These are phyloP conservation scores for Coniochaeta sp. DNA, from an alignment of 2,329 filamentous ascomycete genomes.

Conservation along the genomic window DNA sequence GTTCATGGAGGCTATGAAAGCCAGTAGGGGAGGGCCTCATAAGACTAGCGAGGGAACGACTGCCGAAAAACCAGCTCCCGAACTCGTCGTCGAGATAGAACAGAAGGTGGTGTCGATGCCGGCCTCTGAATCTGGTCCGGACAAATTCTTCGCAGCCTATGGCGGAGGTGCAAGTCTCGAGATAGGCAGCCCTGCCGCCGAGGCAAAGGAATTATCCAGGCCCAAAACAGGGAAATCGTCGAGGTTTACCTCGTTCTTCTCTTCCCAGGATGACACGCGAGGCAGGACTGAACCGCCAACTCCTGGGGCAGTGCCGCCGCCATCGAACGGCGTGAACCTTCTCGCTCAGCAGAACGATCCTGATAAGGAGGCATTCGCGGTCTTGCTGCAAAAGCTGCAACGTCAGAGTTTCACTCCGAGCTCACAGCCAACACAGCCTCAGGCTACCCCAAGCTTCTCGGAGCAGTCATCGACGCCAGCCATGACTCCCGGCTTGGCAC, in stretches of 20 bases:
- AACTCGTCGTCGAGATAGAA: conserved; percentile 34
- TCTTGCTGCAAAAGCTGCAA: conserved; percentile 11
- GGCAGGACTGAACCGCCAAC: conserved; percentile 41
- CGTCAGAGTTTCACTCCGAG: conserved; percentile 3
- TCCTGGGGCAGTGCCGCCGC: conserved; percentile 22
- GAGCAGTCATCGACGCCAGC: not conserved
- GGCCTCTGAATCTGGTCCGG: conserved; percentile 58
- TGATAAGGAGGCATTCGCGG: conserved; percentile 62
- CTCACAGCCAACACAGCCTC: not conserved
- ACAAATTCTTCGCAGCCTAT: conserved; percentile 67
- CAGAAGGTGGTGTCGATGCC: conserved; percentile 50
- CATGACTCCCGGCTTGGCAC: not conserved
- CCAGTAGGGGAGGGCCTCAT: conserved; percentile 32
- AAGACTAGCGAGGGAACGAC: conserved; percentile 28
- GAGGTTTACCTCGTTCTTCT: conserved; percentile 78
- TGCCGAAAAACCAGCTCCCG: conserved; percentile 21
- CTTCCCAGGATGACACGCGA: conserved; percentile 42
- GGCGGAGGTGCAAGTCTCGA: conserved; percentile 33
- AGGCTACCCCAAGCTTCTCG: not conserved
- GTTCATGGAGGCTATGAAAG: conserved; percentile 89
- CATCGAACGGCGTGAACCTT: conserved; percentile 13
- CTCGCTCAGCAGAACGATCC: conserved; percentile 37
- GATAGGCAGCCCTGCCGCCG: conserved; percentile 29
- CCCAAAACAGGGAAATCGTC: conserved; percentile 64
- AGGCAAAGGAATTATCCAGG: conserved; percentile 38